phyloP scores from a whole-genome alignment of 495 filamentous ascomycete species.

The Podospora comata region DNA sequence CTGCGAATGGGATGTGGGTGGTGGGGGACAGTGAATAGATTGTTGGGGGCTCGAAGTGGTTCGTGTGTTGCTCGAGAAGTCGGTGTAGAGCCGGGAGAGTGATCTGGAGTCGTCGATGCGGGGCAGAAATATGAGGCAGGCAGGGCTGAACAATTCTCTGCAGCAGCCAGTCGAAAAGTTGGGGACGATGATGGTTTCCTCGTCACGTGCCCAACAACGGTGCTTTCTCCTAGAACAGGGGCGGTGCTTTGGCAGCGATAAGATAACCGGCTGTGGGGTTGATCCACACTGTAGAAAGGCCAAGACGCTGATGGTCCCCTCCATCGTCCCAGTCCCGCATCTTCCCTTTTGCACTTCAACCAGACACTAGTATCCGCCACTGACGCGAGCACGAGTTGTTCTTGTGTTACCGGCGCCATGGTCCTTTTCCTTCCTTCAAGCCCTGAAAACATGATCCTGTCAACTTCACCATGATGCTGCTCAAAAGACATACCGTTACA shows the following conservation, averaged over 20 bases:
- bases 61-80: conserved; percentile 3
- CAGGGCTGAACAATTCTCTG: conserved; percentile 17
- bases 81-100: conserved; percentile 1
- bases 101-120: conserved; percentile 15
- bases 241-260: background rate
- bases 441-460: conserved; percentile 29
- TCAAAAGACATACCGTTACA: conserved; percentile 33
- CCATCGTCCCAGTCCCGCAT: background rate
- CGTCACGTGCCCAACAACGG: conserved; percentile 12
- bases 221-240: background rate
- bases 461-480: conserved; percentile 25
- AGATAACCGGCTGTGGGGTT: background rate
- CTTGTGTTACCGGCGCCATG: conserved; percentile 11
- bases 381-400: background rate
- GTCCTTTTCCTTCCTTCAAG: conserved; percentile 7
- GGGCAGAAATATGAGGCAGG: conserved; percentile 11
- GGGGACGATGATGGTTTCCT: conserved; percentile 2
- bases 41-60: background rate
- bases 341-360: background rate
- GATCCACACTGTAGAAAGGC: background rate
- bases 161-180: conserved; percentile 10
- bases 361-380: background rate
- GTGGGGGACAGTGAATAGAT: background rate
- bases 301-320: background rate
- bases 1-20: background rate